These are phyloP conservation scores for Quercus robur DNA, from an alignment of 306 rosid genomes.

Conservation along the genomic window DNA sequence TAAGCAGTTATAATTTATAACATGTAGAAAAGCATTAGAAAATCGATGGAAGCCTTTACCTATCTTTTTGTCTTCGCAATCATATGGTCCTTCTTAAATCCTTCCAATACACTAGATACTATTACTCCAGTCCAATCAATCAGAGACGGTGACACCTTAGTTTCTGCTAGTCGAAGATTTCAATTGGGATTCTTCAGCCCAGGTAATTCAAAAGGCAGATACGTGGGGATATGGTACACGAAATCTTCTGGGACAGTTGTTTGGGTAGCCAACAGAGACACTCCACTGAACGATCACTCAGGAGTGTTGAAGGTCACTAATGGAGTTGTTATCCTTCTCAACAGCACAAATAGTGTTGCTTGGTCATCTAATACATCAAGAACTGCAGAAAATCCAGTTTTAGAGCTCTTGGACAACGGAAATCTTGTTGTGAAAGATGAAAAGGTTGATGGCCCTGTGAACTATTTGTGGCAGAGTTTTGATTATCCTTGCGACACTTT, in stretches of 20 bases:
- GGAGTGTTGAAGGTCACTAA: conserved; percentile 23
- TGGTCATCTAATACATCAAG: conserved; percentile 11
- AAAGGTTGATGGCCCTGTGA: not conserved
- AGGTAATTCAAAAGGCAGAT: conserved; percentile 34
- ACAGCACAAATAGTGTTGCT: not conserved
- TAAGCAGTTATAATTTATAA: no score
- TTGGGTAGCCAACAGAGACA: conserved; percentile 57
- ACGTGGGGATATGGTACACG: conserved; percentile 58
- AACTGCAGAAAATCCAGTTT: conserved; percentile 7
- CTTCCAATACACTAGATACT: conserved; percentile 30
- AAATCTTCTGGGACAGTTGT: conserved; percentile 30
- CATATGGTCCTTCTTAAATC: not conserved
- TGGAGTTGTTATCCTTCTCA: conserved; percentile 36
- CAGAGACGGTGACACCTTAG: conserved; percentile 30
- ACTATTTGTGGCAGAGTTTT: conserved; percentile 41
- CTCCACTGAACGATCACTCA: conserved; percentile 30
- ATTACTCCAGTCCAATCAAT: conserved; percentile 23
- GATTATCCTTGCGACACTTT: conserved; percentile 51
- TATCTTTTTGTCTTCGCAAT: not conserved
- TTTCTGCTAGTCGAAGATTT: conserved; percentile 37
- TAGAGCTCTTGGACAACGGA: conserved; percentile 29
- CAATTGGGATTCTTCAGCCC: conserved; percentile 60
- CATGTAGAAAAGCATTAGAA: not conserved
- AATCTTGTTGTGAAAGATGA: conserved; percentile 36
- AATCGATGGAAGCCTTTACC: not conserved